phyloP scores from a whole-genome alignment of 176 grass and related monocot genomes.

The Carex myosuroides region DNA sequence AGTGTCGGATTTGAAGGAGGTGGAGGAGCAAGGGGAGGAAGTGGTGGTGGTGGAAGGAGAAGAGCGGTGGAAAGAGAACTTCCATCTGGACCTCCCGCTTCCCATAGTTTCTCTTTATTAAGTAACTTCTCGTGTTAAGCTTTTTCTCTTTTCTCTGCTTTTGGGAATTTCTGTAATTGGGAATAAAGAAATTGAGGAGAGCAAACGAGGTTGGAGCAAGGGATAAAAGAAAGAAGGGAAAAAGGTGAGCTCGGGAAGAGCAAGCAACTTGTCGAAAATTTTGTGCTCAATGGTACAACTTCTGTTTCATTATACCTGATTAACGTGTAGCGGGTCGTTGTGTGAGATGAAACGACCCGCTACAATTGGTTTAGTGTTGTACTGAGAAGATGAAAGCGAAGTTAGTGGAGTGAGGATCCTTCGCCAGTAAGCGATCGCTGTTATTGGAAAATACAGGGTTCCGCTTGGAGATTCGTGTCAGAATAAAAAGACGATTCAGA shows the following conservation, averaged over 20 bases:
- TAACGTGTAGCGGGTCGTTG: not conserved
- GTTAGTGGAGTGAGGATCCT: not conserved
- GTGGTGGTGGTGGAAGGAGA: not conserved
- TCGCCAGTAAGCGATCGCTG: not conserved
- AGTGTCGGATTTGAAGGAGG: conserved; percentile 2
- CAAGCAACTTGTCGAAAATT: not conserved
- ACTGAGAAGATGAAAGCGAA: not conserved
- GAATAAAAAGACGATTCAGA: too few species aligned
- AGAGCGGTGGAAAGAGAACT: conserved; percentile 23
- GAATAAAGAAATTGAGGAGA: not conserved
- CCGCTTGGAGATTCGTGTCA: too few species aligned
- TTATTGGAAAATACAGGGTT: too few species aligned
- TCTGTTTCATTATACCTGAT: not conserved
- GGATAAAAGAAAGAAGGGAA: conserved; percentile 8
- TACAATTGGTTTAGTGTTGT: not conserved
- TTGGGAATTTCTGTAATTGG: not conserved
- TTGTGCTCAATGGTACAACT: not conserved
- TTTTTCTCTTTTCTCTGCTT: not conserved
- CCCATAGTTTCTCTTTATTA: not conserved
- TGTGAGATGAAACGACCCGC: not conserved
- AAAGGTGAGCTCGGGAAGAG: not conserved
- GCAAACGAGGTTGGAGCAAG: not conserved
- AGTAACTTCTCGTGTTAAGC: not conserved
- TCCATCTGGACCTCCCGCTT: conserved; percentile 4
- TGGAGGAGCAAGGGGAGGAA: conserved; percentile 2